Base-by-base conservation (phyloP, 2,329 filamentous ascomycete genomes). In the Fusarium xylarioides region DNA sequence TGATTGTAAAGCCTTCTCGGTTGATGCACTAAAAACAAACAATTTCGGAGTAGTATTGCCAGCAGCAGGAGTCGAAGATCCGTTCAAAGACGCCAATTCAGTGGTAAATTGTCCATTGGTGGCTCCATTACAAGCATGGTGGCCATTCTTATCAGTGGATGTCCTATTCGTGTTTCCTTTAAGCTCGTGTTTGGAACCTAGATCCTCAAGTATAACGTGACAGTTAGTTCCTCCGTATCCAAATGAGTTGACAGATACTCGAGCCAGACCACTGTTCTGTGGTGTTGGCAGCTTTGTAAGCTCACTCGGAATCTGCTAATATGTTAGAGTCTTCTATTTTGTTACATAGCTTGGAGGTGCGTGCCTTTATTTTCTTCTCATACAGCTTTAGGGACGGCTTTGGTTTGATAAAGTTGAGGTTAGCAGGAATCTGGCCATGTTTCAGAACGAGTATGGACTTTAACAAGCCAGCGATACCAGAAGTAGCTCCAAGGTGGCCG, bases 221-320 rank as follows among this genome's bases (percentile, higher is more conserved):
- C 60, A 63, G n/a, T 63, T 63, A 5, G 60, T 61, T 21, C 60
- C 60, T 37, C 60, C 60, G 21, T 63, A 63, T 7, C 60, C 60
- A 49, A 63, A 63, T 11, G 60, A 63, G 30, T 63, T 63, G 9
- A 63, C 35, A 7, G 60, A 63, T 7, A 63, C 60, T 26, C 60
- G 30, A 15, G 60, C 16, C 1, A 43, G 54, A 1, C 43, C 54
- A 18, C 26, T 46, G 3, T 12, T n/a, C n/a, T 18, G n/a, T 21
- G 43, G 7, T 23, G 5, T 37, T 5, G 43, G 60, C 4, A 63
- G 23, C 21, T 63, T 28, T 37, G 23, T 63, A 30, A 63, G 54
- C 21, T 63, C 35, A 42, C 16, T 49, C 1, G 60, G 43, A 14
- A 63, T 63, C 60, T 63, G 7, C 15, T 16, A 19, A 6, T 7